phyloP scores from a whole-genome alignment of 495 filamentous ascomycete genomes.

The Penicillium canescens region DNA sequence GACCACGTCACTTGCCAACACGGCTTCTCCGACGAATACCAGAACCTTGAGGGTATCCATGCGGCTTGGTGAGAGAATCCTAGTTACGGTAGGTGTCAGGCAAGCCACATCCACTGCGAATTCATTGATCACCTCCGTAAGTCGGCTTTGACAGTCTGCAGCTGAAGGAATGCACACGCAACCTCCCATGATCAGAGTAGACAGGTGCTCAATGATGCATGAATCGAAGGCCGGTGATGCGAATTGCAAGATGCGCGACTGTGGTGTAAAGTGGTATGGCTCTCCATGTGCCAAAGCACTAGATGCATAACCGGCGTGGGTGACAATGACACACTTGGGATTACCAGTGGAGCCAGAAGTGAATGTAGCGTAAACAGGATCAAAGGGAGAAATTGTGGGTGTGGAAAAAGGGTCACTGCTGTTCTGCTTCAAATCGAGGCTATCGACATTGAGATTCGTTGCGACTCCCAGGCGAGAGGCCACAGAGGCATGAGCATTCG shows the following conservation, averaged over 20 bases:
- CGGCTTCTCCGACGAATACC: conserved; percentile 43
- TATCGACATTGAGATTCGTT: neutral
- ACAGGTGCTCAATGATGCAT: conserved; percentile 39
- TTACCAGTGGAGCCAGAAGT: conserved; percentile 37
- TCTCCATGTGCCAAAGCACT: conserved; percentile 6
- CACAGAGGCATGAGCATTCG: neutral
- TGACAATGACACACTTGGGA: conserved; percentile 40
- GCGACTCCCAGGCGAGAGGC: neutral
- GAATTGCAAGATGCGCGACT: conserved; percentile 49
- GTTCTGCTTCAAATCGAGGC: neutral
- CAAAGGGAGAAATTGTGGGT: neutral
- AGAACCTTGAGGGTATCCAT: conserved; percentile 36
- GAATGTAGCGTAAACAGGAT: conserved; percentile 8
- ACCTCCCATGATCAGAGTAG: conserved; percentile 38
- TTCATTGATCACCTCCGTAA: conserved; percentile 20
- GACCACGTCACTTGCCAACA: conserved; percentile 28
- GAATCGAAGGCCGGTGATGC: conserved; percentile 44
- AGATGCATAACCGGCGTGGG: neutral
- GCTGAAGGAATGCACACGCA: conserved; percentile 34
- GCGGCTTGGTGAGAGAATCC: conserved; percentile 28
- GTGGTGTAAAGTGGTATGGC: conserved; percentile 41
- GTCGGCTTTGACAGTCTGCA: conserved; percentile 4
- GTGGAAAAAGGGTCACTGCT: too few species aligned
- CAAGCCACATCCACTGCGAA: conserved; percentile 27
- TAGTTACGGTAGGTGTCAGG: conserved; percentile 40